Evolutionary conservation across 768 basidiomycete genomes (phyloP), one percentile per base, ranked within the genome.

Genomic region (Boletus rufocinnamomeus): DNA sequence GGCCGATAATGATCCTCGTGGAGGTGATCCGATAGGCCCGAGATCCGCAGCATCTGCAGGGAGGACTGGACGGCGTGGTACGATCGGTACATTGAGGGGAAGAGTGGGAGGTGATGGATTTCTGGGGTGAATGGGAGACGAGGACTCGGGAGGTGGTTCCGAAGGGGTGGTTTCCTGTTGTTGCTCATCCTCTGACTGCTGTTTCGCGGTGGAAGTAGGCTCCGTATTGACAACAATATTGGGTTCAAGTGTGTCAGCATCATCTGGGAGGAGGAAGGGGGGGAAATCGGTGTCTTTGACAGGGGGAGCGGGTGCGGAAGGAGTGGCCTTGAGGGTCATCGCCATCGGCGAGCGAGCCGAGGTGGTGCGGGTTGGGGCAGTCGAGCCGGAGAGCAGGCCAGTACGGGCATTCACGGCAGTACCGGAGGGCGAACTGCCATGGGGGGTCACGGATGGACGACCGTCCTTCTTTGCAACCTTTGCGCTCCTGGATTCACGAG

Each of bases 1-100:
- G 7, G 81, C 80, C 60, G 56, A 55, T 4, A 78, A 64, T 17
- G 74, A 81, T 2, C 78, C 75, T 45, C 77, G 75, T 16, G 92
- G 88, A 10, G 91, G 89, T 4, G 90, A 91, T 2, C 92, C 92
- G 59, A 93, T 91, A 17, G 92, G 90, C 10, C 91, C 91, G 64
- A 90, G 87, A 68, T 90, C 89, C 48, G 77, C 75, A 37, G 77
- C 71, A 46, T 71, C 64, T 53, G 74, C 56, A 47, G 77, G 68
- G 47, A 69, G 67, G 16, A 76, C 72, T 9, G 74, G 70, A 28
- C 79, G 75, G 38, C 84, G 84, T 14, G 84, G 84, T 0, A 81
- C 81, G 34, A 70, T 75, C 23, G 79, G 71, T 9, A 69, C 73
- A 53, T 80, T 85, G 30, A 82, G 75, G 1, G 87, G 86, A 32